Evolutionary conservation across 345 rosid genomes (phyloP).

Genomic region (Linum lewisii): DNA sequence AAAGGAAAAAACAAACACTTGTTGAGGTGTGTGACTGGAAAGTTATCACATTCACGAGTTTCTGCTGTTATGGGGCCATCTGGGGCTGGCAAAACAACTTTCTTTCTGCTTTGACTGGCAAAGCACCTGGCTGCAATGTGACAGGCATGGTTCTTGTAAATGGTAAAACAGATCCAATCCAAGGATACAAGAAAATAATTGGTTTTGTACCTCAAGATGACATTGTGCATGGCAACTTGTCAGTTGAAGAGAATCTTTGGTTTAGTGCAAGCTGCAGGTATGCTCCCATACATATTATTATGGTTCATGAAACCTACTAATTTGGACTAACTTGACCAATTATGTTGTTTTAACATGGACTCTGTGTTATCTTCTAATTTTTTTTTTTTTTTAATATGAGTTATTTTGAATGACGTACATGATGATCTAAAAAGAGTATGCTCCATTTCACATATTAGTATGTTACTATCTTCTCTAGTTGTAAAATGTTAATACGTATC

Average conservation of each 20-base stretch:
- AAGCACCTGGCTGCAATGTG: conserved; percentile 67
- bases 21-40: conserved; percentile 81
- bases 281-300: conserved; percentile 4
- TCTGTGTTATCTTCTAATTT: too few relatives aligned
- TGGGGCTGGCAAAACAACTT: conserved; percentile 96
- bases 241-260: conserved; percentile 96
- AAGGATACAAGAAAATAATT: conserved; percentile 75
- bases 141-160: conserved; percentile 71
- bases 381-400: too few relatives aligned
- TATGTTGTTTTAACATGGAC: neutral
- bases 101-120: conserved; percentile 86
- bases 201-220: conserved; percentile 99
- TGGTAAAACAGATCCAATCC: conserved; percentile 74
- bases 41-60: conserved; percentile 78
- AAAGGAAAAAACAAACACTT: conserved; percentile 78
- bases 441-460: too few relatives aligned
- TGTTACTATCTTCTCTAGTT: too few relatives aligned
- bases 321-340: neutral
- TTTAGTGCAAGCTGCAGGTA: conserved; percentile 99
- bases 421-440: too few relatives aligned
- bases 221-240: conserved; percentile 96
- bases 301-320: neutral
- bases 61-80: conserved; percentile 99
- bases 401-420: too few relatives aligned
- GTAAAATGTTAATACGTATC: neutral